Conservation (phyloP, 768 basidiomycete genomes). For the Dacryopinax primogenitus region DNA sequence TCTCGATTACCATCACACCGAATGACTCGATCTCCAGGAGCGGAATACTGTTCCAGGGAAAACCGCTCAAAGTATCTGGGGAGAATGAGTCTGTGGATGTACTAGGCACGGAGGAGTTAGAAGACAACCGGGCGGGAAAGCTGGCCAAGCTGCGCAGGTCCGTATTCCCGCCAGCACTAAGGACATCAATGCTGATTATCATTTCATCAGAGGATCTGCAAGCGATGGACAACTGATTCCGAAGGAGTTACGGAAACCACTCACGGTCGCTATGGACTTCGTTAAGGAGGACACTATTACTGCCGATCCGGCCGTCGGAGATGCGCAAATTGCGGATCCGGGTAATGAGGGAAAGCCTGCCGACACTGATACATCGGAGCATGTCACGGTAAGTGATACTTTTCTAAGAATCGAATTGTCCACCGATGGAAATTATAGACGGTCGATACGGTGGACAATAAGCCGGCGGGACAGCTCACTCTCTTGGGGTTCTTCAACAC, state of each 20-base stretch:
- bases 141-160: slow-evolving; percentile 60
- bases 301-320: not conserved
- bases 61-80: slow-evolving; percentile 36
- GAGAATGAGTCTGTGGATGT: slow-evolving; percentile 47
- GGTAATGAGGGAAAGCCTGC: not conserved
- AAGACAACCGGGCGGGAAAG: slow-evolving; percentile 54
- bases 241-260: slow-evolving; percentile 16
- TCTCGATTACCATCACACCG: slow-evolving; percentile 40
- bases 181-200: not conserved
- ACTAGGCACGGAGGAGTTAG: slow-evolving; percentile 52
- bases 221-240: slow-evolving; percentile 14
- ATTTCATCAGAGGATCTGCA: slow-evolving; percentile 6
- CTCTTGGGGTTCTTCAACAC: slow-evolving; percentile 16
- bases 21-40: slow-evolving; percentile 17
- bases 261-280: slow-evolving; percentile 19
- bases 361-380: not conserved
- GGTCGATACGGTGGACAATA: not conserved
- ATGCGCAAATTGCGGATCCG: not conserved
- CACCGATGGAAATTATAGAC: not conserved
- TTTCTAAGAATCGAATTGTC: not conserved
- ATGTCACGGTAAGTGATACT: not conserved
- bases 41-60: slow-evolving; percentile 30
- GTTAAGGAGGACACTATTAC: slow-evolving; percentile 10
- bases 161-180: not conserved
- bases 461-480: not conserved